Evolutionary conservation across 2,329 filamentous ascomycete species (phyloP).

Genomic region (Beauveria asiatica): DNA sequence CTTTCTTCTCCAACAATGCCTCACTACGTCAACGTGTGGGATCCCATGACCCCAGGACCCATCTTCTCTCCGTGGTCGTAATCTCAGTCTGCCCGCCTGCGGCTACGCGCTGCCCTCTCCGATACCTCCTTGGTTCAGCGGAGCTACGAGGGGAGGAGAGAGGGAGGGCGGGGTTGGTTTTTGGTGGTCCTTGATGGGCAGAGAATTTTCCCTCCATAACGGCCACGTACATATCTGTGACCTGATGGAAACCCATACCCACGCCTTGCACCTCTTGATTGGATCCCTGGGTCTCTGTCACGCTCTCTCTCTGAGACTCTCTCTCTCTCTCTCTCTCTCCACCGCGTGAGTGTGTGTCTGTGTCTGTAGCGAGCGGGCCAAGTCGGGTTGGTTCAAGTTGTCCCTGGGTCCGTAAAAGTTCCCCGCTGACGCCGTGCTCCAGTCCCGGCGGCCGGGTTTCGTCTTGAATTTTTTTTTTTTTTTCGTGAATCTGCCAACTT

Average conservation of each 20-base stretch:
- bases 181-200: conserved; percentile 6
- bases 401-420: neutral
- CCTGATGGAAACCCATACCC: conserved; percentile 6
- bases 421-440: conserved; percentile 1
- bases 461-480: neutral
- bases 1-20: neutral
- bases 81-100: neutral
- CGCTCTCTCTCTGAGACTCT: neutral
- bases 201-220: neutral
- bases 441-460: conserved; percentile 4
- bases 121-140: neutral
- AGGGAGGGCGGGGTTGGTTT: neutral
- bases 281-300: neutral
- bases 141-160: neutral
- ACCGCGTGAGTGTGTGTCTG: neutral
- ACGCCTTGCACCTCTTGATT: neutral
- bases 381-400: neutral
- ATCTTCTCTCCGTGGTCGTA: neutral
- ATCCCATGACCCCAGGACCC: conserved; percentile 7
- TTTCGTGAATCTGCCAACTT: neutral
- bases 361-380: neutral
- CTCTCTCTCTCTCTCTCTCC: neutral
- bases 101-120: neutral
- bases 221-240: neutral
- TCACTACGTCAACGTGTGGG: neutral